These are phyloP conservation scores for Thalassiosira allenii DNA, from an alignment of 352 stramenopile species.

Conservation along the genomic window DNA sequence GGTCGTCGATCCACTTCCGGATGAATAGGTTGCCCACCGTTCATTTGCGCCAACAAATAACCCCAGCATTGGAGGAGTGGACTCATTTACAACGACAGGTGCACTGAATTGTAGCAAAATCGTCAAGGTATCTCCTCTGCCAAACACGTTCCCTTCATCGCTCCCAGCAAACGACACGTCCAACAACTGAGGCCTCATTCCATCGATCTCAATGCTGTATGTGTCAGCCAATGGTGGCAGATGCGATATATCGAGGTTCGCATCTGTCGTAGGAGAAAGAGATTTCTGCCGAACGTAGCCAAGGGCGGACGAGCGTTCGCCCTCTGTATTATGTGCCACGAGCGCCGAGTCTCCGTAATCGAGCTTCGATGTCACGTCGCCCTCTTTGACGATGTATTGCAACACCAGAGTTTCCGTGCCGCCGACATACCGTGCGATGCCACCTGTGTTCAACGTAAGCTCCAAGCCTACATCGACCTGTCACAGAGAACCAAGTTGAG, in stretches of 20 bases:
- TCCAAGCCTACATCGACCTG: conserved; percentile 60
- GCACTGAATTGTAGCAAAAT: conserved; percentile 61
- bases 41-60: conserved; percentile 44
- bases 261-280: conserved; percentile 41
- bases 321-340: conserved; percentile 56
- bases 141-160: conserved; percentile 39
- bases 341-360: conserved; percentile 43
- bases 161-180: conserved; percentile 40
- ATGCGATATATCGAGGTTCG: conserved; percentile 47
- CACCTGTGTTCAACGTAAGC: conserved; percentile 40
- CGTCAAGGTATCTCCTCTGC: conserved; percentile 34
- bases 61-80: conserved; percentile 36
- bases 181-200: conserved; percentile 37
- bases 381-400: conserved; percentile 57
- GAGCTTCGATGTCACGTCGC: conserved; percentile 37
- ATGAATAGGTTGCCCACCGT: conserved; percentile 56
- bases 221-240: conserved; percentile 23
- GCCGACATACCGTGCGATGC: conserved; percentile 51
- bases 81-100: conserved; percentile 47
- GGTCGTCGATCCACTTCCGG: conserved; percentile 50
- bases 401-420: conserved; percentile 55
- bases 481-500: no score
- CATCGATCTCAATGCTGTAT: conserved; percentile 51
- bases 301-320: conserved; percentile 33
- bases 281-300: conserved; percentile 55